Evolutionary conservation across 768 basidiomycete species (phyloP), one percentile per base, ranked within the genome.

Genomic region (Lentinula sp.): DNA sequence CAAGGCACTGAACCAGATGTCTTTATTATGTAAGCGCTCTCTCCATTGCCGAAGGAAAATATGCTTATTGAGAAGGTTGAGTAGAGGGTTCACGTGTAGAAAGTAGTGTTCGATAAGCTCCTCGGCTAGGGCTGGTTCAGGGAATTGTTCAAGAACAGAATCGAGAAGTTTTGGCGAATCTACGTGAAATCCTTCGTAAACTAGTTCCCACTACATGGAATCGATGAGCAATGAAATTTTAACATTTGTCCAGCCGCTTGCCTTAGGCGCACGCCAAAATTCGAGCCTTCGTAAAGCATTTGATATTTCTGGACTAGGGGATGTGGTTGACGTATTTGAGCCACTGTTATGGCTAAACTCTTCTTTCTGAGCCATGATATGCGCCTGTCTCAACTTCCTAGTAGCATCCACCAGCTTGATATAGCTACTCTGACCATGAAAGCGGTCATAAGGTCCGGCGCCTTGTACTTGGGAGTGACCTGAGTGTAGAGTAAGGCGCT

Each of bases 31-130:
- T 28, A 87, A 67, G 7, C 75, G 75, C 1, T 82, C 79, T 36
- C 68, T 73, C 76, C 85, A 86, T 50, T 87, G 83, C 15, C 78
- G 77, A 41, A 84, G 75, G 66, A 95, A 93, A 0, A 86, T 85
- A 5, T 84, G 84, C 20, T 79, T 80, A 67, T 93, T 90, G 33
- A 95, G 75, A 18, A 94, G 72, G 7, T 91, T 90, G 59, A 85
- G 77, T 39, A 82, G 75, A 33, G 69, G 66, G 66, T 93, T 89
- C 54, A 79, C 71, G 61, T 85, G 77, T 2, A 72, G 64, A 66
- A 96, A 96, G 69, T 85, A 94, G 33, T 87, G 74, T 42, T 83
- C 74, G 64, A 95, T 82, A 35, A 97, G 77, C 16, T 65, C 69
- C 33, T 72, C 67, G 7, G 81, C 81, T 16, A 93, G 81, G 61